phyloP scores from a whole-genome alignment of 371 early-diverging fungal genomes.

The Funneliformis caledonium region DNA sequence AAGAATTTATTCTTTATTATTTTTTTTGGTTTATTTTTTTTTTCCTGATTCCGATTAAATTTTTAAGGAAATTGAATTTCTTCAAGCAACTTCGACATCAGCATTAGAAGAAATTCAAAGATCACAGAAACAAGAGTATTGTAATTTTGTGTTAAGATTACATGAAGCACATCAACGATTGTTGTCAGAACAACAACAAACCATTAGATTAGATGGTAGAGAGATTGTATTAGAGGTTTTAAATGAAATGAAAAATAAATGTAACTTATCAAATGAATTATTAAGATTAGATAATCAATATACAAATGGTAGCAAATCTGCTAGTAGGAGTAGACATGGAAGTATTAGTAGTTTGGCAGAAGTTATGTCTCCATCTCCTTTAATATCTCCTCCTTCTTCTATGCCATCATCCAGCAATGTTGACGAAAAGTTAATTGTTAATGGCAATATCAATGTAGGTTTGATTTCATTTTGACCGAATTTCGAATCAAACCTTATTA shows the following conservation, averaged over 20 bases:
- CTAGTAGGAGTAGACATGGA: conserved; percentile 34
- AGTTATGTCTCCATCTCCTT: conserved; percentile 11
- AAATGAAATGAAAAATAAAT: conserved; percentile 3
- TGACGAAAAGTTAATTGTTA: conserved; percentile 40
- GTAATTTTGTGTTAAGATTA: conserved; percentile 70
- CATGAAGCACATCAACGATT: conserved; percentile 46
- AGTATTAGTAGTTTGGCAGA: conserved; percentile 33
- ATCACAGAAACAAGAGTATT: conserved; percentile 68
- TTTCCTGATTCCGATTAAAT: neutral
- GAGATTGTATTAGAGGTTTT: conserved; percentile 29
- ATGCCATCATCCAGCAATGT: conserved; percentile 14
- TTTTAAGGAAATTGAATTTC: conserved; percentile 59
- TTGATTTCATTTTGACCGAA: neutral
- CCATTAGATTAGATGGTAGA: conserved; percentile 18
- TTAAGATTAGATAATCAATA: conserved; percentile 39
- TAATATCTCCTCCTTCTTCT: conserved; percentile 26
- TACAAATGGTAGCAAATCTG: neutral
- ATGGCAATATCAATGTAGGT: neutral
- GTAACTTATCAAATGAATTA: conserved; percentile 31
- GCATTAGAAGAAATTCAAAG: conserved; percentile 62
- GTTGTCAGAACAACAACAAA: conserved; percentile 5
- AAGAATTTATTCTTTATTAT: neutral
- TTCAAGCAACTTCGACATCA: conserved; percentile 67
- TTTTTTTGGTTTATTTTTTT: neutral
- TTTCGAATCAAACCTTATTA: neutral